Conservation (phyloP, 2,329 filamentous ascomycete genomes). For the Scedosporium aurantiacum region DNA sequence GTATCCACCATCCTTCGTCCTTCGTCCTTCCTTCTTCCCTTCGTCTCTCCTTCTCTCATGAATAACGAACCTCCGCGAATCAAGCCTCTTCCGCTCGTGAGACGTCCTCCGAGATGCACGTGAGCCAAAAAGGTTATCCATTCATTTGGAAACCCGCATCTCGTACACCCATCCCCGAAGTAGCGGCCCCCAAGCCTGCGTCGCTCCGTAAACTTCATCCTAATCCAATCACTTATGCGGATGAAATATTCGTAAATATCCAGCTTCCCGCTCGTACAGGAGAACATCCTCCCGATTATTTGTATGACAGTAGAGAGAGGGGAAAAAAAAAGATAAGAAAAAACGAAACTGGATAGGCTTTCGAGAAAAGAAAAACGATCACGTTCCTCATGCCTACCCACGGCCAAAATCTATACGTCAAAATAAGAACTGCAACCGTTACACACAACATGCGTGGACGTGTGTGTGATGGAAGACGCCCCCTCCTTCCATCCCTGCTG, state of each 20-base stretch:
- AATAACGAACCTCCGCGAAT: too few species aligned
- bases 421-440: background rate
- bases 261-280: too few species aligned
- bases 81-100: too few species aligned
- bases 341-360: background rate
- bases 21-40: too few species aligned
- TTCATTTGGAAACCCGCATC: conserved; percentile 7
- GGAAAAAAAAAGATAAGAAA: background rate
- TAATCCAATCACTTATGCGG: background rate
- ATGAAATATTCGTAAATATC: too few species aligned
- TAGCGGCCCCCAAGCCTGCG: too few species aligned
- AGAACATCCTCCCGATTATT: background rate
- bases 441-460: background rate
- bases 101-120: background rate
- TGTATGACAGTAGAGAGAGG: background rate
- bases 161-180: background rate
- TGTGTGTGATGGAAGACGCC: background rate
- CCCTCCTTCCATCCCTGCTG: background rate
- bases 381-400: background rate
- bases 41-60: too few species aligned
- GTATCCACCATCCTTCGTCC: too few species aligned
- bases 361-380: background rate
- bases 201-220: background rate
- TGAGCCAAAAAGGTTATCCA: conserved; percentile 7
- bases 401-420: background rate